A percentile compares a stretch with the other conserved stretches of the same genome.
Conservation (phyloP, 371 early-diverging fungal species). For the Mortierella sp. region DNA sequence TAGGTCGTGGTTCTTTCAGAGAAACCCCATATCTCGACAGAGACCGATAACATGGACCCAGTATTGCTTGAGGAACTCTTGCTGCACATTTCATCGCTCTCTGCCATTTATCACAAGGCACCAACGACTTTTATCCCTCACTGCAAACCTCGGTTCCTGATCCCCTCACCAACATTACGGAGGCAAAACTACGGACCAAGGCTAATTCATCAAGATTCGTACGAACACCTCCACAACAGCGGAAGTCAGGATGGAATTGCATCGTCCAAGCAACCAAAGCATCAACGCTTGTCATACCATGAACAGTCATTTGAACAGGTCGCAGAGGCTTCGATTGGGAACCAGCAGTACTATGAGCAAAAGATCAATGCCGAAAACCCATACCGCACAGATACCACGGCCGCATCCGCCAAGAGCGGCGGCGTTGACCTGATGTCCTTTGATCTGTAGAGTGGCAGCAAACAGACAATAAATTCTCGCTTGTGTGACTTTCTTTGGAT, state of each 20-base stretch:
- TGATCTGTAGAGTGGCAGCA: slow-evolving; percentile 17
- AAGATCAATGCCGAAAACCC: slow-evolving; percentile 48
- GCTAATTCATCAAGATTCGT: slow-evolving; percentile 34
- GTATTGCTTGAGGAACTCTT: slow-evolving; percentile 89
- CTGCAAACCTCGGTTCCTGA: slow-evolving; percentile 68
- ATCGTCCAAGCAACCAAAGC: slow-evolving; percentile 32
- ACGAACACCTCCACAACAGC: slow-evolving; percentile 11
- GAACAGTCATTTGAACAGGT: slow-evolving; percentile 52
- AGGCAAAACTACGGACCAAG: slow-evolving; percentile 39
- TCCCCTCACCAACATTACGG: slow-evolving; percentile 64
- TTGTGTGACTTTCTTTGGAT: too few species aligned
- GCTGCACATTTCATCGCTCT: slow-evolving; percentile 85
- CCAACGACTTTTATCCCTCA: slow-evolving; percentile 79
- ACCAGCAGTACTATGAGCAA: slow-evolving; percentile 50
- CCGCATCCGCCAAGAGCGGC: slow-evolving; percentile 17
- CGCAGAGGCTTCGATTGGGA: slow-evolving; percentile 53
- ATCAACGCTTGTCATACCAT: slow-evolving; percentile 45
- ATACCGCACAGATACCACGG: slow-evolving; percentile 42
- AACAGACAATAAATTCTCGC: too few species aligned
- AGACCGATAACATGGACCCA: slow-evolving; percentile 84
- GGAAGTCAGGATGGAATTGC: slow-evolving; percentile 14
- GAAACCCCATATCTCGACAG: slow-evolving; percentile 92
- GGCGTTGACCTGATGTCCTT: slow-evolving; percentile 48
- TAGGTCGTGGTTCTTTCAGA: slow-evolving; percentile 82
- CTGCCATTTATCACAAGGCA: slow-evolving; percentile 95